These are phyloP conservation scores for Suillus bovinus DNA, from an alignment of 768 basidiomycete genomes.

Conservation along the genomic window DNA sequence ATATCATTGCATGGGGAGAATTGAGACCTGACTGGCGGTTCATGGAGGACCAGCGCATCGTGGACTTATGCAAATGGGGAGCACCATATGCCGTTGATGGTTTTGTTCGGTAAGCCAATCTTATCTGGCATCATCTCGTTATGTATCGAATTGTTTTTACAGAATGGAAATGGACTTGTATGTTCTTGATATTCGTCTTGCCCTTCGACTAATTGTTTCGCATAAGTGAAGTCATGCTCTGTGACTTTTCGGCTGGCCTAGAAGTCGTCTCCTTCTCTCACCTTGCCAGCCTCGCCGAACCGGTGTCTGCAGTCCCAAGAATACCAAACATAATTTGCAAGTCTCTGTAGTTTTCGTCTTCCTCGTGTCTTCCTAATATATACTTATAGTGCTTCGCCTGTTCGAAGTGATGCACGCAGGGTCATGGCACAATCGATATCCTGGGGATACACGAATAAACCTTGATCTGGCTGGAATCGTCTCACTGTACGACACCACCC, in stretches of 20 bases:
- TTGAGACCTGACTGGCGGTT: conserved; percentile 17
- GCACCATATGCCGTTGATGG: conserved; percentile 42
- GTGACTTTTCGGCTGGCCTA: conserved; percentile 44
- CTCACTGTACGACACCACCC: conserved; percentile 30
- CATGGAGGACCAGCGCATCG: conserved; percentile 38
- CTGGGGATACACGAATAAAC: conserved; percentile 28
- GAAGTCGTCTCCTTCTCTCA: conserved; percentile 37
- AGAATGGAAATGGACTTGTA: conserved; percentile 56
- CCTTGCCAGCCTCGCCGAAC: not conserved
- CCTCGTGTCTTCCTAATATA: conserved; percentile 7
- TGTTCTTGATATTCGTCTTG: conserved; percentile 15
- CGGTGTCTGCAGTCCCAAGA: not conserved
- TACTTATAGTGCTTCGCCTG: not conserved
- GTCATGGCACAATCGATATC: conserved; percentile 26
- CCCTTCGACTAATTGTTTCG: not conserved
- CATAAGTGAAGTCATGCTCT: conserved; percentile 48
- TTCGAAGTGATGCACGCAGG: conserved; percentile 22
- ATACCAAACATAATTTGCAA: not conserved
- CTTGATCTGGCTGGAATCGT: conserved; percentile 24
- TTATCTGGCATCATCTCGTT: not conserved
- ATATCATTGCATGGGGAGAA: conserved; percentile 45
- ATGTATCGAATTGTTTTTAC: not conserved
- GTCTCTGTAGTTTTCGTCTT: not conserved
- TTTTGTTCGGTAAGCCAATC: conserved; percentile 16
- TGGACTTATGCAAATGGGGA: conserved; percentile 46